Base-by-base conservation (phyloP, 805 yeast species). In the Cyberlindnera euphorbiiphila region DNA sequence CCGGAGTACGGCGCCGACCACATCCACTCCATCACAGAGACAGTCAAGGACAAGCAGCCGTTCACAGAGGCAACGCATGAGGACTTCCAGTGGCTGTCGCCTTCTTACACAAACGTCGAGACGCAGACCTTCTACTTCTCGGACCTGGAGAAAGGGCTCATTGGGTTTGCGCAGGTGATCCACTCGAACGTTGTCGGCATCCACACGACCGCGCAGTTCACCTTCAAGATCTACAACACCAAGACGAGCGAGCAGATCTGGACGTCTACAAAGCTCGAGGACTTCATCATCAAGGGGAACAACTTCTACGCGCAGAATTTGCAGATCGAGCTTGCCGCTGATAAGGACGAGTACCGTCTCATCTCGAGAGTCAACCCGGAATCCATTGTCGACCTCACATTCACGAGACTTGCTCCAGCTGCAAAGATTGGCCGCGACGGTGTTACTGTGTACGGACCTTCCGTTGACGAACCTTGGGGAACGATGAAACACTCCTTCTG, bases 1-100 rank as follows among this genome's bases (percentile, higher is more conserved):
- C 98, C 98, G 18, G 95, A 84, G 57, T 93, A 93, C 55, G 98
- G 98, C 36, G 74, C 82, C 27, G 96, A 83, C 34, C 94, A 95
- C 27, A 85, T 93, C 49, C 91, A 83, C 54, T 76, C 97, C n/a
- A 78, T 89, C 41, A 75, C 84, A 28, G 75, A 74, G 25, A 59
- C 76, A 30, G 76, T 81, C 31, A 66, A 65, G 28, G 74, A 66
- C 22, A 69, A 71, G 26, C 77, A 79, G 48, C 74, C 85, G 1
- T 85, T 66, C 53, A 69, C 79, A 20, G 70, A 65, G 16, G 74
- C 93, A 23, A 65, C 72, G 9, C 56, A 61, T n/a, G 75, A 71
- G 12, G 98, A 93, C 60, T 76, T 86, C 54, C 60, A 68, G 37
- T 93, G 95, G 91, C 61, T 67, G 41, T 64, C 69, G 26, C 96